phyloP scores from a whole-genome alignment of 768 basidiomycete species.

The Suillus weaverae region DNA sequence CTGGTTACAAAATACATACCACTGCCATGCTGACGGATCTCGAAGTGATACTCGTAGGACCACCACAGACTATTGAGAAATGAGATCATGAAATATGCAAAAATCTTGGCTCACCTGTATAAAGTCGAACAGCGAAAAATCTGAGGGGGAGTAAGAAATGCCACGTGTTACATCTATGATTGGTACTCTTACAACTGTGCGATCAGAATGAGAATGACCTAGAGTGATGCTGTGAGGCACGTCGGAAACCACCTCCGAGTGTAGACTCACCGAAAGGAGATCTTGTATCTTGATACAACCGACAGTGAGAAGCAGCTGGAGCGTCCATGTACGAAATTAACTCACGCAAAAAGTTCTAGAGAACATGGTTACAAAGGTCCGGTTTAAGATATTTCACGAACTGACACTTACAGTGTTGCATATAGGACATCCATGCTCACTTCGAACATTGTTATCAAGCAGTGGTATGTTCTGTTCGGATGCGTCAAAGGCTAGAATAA shows the following conservation, averaged over 20 bases:
- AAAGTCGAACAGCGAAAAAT: slow-evolving; percentile 26
- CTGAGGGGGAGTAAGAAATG: slow-evolving; percentile 12
- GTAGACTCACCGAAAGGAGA: slow-evolving; percentile 22
- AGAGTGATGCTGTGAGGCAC: background rate
- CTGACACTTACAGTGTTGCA: slow-evolving; percentile 25
- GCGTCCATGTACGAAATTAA: background rate
- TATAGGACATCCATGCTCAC: slow-evolving; percentile 23
- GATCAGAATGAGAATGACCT: slow-evolving; percentile 28
- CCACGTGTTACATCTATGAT: background rate
- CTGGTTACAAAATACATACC: slow-evolving; percentile 15
- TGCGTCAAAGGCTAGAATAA: slow-evolving; percentile 10
- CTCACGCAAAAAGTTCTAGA: slow-evolving; percentile 33
- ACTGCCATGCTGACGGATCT: slow-evolving; percentile 12
- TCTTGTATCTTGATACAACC: slow-evolving; percentile 22
- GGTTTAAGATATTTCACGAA: background rate
- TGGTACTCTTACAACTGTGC: slow-evolving; percentile 24
- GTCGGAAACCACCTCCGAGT: background rate
- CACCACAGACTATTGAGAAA: slow-evolving; percentile 19
- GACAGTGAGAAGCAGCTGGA: background rate
- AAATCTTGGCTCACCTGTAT: slow-evolving; percentile 18
- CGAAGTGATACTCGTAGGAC: slow-evolving; percentile 10
- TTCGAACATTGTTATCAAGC: slow-evolving; percentile 26
- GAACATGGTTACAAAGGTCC: slow-evolving; percentile 2
- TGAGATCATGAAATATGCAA: too few relatives aligned
- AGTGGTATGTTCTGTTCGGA: slow-evolving; percentile 28